phyloP scores from a whole-genome alignment of 2,329 filamentous ascomycete species.

The Hypoxylon sp. region DNA sequence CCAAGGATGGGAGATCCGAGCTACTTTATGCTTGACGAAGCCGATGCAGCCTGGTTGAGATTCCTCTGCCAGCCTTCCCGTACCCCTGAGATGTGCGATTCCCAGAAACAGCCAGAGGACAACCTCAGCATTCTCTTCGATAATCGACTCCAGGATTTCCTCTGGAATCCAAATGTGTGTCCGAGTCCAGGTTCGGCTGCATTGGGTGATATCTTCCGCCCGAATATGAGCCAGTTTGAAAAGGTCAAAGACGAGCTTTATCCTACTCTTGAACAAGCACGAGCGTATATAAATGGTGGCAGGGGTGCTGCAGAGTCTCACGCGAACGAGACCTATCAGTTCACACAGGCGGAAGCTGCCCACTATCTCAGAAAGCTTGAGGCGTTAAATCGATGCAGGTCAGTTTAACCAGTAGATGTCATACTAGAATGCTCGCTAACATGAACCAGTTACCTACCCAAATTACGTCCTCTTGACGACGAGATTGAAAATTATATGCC shows the following conservation, averaged over 20 bases:
- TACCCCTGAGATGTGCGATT: constrained; percentile 50
- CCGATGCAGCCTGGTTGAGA: constrained; percentile 50
- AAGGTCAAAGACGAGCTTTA: constrained; percentile 17
- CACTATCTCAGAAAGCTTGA: constrained; percentile 39
- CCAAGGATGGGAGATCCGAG: neutral
- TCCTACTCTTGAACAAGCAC: constrained; percentile 38
- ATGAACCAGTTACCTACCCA: constrained; percentile 33
- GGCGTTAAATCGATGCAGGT: constrained; percentile 48
- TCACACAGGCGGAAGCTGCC: constrained; percentile 48
- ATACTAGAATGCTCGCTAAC: constrained; percentile 31
- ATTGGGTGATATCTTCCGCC: constrained; percentile 11
- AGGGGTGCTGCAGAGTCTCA: constrained; percentile 36
- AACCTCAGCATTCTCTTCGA: constrained; percentile 53
- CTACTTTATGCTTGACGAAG: constrained; percentile 42
- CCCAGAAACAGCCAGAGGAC: constrained; percentile 43
- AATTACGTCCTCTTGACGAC: neutral
- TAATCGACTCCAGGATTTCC: constrained; percentile 50
- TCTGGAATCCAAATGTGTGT: constrained; percentile 37
- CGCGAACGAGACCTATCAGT: constrained; percentile 52
- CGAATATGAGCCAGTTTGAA: constrained; percentile 22
- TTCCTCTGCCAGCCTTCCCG: constrained; percentile 52
- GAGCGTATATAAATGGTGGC: constrained; percentile 52
- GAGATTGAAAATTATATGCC: neutral
- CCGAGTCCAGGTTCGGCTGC: constrained; percentile 24
- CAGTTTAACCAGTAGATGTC: constrained; percentile 38